Evolutionary conservation across 371 early-diverging fungal species (phyloP), one percentile per base, ranked within the genome.

Genomic region (Mucor indicus): DNA sequence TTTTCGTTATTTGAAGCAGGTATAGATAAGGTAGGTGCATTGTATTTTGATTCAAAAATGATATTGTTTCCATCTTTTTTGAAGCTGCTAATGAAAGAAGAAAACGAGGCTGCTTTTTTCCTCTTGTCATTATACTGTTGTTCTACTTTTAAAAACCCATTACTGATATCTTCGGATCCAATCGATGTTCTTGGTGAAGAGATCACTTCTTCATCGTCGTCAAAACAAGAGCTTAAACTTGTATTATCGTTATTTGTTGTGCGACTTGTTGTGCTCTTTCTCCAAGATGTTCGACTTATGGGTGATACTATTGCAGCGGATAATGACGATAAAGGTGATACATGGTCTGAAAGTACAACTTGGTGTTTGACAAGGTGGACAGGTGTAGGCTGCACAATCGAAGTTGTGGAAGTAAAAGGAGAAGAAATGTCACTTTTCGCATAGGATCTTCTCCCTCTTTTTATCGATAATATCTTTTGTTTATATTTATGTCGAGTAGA

Each of bases 311-410:
- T 30, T 10, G 39, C 24, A 10, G 57, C 48, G 17, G 53, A 57
- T 15, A 57, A 43, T 17, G 62, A 38, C 22, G 61, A 61, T 20
- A 61, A 22, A 17, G 61, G 60, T 32, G 60, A 36, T 24, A 47
- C 51, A 47, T 60, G 60, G 21, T 60, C 57, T 10, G 56, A 56
- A 20, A 60, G 45, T 24, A 55, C 56, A 3, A 51, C 57, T 51
- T 56, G 60, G 22, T 57, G 61, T 42, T 50, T 48, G 19, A 56
- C 48, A 21, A 46, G 45, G 9, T 44, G 50, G 20, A 57, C 51
- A 12, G 42, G 35, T 15, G 50, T 33, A 9, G 22, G 46, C 5
- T 43, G 38, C 31, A 27, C 46, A 15, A 53, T 27, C 16, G 53
- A 52, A 23, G n/a, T n/a, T n/a, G n/a, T n/a, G n/a, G n/a, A n/a